phyloP scores from a whole-genome alignment of 2,329 filamentous ascomycete genomes.

The Cladosporium sp. region DNA sequence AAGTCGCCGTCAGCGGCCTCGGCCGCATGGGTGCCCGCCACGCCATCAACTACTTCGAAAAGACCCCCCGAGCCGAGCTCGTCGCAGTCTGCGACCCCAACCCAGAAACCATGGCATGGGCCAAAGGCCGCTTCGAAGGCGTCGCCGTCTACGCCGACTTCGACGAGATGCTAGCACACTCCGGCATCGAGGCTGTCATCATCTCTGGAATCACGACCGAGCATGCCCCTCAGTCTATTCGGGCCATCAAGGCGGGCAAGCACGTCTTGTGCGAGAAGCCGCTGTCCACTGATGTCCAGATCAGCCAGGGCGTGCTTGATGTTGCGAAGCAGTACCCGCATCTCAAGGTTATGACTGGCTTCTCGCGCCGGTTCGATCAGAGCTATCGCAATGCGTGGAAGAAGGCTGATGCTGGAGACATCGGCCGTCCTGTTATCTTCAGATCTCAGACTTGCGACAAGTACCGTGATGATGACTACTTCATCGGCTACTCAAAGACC shows the following conservation, averaged over 20 bases:
- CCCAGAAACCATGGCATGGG: conserved; percentile 50
- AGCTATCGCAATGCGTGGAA: conserved; percentile 63
- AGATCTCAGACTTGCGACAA: conserved; percentile 70
- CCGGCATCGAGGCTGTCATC: conserved; percentile 58
- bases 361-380: conserved; percentile 67
- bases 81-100: conserved; percentile 52
- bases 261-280: conserved; percentile 65
- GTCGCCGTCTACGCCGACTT: conserved; percentile 57
- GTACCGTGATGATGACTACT: conserved; percentile 66
- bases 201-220: conserved; percentile 58
- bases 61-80: conserved; percentile 49
- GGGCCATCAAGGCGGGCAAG: conserved; percentile 56
- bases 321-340: conserved; percentile 58
- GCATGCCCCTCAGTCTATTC: conserved; percentile 60
- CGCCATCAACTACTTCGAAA: conserved; percentile 51
- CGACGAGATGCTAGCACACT: conserved; percentile 59
- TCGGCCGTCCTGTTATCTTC: conserved; percentile 63
- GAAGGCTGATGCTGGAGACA: conserved; percentile 56
- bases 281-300: conserved; percentile 59
- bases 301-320: conserved; percentile 62
- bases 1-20: conserved; percentile 50
- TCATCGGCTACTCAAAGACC: conserved; percentile 67
- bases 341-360: conserved; percentile 68
- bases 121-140: conserved; percentile 52
- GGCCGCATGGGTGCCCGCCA: conserved; percentile 55